These are phyloP conservation scores for Chlorella sp. DNA, from an alignment of 139 green algal genomes.

Conservation along the genomic window DNA sequence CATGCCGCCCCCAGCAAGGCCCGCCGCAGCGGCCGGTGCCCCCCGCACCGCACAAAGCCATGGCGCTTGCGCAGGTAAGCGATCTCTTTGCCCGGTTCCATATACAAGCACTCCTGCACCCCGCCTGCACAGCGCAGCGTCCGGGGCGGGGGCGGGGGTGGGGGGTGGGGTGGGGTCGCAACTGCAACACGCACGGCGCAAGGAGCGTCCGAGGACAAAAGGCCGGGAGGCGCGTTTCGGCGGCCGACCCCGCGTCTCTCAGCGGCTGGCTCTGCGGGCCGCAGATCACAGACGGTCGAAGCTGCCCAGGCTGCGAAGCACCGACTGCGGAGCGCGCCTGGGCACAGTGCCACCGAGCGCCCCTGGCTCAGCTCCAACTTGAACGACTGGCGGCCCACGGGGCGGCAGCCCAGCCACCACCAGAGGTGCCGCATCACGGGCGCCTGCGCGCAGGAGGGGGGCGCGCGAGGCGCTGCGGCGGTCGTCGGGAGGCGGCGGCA, in stretches of 20 bases:
- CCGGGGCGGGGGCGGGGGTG: too few relatives aligned
- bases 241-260: too few relatives aligned
- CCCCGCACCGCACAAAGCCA: conserved; percentile 68
- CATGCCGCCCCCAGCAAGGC: too few relatives aligned
- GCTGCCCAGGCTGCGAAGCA: not conserved
- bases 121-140: conserved; percentile 20
- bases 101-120: conserved; percentile 71
- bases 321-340: not conserved
- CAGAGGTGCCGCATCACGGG: conserved; percentile 26
- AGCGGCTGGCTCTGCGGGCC: too few relatives aligned
- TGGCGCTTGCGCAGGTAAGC: conserved; percentile 64
- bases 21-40: not conserved
- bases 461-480: too few relatives aligned
- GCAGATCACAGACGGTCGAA: not conserved
- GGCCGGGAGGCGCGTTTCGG: too few relatives aligned
- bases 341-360: not conserved
- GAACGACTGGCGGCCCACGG: conserved; percentile 13
- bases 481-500: too few relatives aligned
- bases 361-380: not conserved
- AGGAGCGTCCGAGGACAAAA: too few relatives aligned
- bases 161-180: not conserved
- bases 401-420: conserved; percentile 42
- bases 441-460: too few relatives aligned
- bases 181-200: not conserved
- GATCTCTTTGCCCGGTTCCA: conserved; percentile 67